These are phyloP conservation scores for Bacterosira constricta DNA, from an alignment of 108 stramenopile species.

Conservation along the genomic window DNA sequence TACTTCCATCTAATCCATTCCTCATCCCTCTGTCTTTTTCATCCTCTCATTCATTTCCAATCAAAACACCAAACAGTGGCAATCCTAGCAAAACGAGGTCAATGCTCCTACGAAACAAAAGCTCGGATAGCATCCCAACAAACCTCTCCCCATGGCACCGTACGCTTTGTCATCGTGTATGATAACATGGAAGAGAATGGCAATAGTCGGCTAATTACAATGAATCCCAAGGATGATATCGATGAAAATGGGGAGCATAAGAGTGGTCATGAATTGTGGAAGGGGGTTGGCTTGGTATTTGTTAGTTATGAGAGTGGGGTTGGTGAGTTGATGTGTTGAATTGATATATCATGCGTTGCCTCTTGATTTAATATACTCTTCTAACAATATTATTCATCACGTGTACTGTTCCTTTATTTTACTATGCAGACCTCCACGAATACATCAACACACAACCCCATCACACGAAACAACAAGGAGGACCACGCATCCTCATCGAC, in stretches of 20 bases:
- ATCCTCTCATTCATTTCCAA: not conserved
- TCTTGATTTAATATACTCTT: too few species aligned
- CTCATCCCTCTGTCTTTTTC: not conserved
- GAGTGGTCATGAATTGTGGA: slow-evolving; percentile 17
- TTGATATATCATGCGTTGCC: too few species aligned
- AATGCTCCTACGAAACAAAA: slow-evolving; percentile 54
- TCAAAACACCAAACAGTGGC: slow-evolving; percentile 21
- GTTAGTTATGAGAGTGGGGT: slow-evolving; percentile 37
- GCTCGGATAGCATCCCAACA: slow-evolving; percentile 25
- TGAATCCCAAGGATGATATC: slow-evolving; percentile 27
- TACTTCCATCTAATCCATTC: not conserved
- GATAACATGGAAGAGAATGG: not conserved
- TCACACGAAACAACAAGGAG: slow-evolving; percentile 1
- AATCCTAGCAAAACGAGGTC: slow-evolving; percentile 44
- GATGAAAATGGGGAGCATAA: not conserved
- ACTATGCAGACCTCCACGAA: slow-evolving; percentile 22
- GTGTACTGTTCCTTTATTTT: too few species aligned
- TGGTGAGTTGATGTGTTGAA: too few species aligned
- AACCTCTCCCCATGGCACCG: slow-evolving; percentile 30
- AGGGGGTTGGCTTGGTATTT: slow-evolving; percentile 42
- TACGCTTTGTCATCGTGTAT: slow-evolving; percentile 48
- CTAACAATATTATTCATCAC: too few species aligned
- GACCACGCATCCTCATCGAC: slow-evolving; percentile 45
- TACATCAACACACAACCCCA: slow-evolving; percentile 14
- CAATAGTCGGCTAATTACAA: slow-evolving; percentile 27